These are phyloP conservation scores for Colletotrichum noveboracense DNA, from an alignment of 2,329 filamentous ascomycete genomes.

Conservation along the genomic window DNA sequence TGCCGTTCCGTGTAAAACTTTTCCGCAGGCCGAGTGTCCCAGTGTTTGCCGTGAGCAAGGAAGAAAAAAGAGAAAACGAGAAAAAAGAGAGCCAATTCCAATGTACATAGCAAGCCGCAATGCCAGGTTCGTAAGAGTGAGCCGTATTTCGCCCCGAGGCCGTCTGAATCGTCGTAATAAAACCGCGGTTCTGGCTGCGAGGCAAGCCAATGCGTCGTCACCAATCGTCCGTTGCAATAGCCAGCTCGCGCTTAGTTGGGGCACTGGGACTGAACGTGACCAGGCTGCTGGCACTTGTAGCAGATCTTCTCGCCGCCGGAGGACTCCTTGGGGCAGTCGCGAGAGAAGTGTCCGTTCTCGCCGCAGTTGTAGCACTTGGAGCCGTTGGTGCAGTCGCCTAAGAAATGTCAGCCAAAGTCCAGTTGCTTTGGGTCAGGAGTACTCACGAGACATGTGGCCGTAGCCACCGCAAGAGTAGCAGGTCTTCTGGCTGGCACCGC, in stretches of 20 bases:
- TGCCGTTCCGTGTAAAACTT: constrained; percentile 24
- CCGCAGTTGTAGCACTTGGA: constrained; percentile 99
- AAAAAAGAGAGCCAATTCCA: neutral
- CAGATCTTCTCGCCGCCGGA: constrained; percentile 90
- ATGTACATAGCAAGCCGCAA: constrained; percentile 22
- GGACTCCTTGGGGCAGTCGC: constrained; percentile 94
- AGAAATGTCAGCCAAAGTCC: constrained; percentile 9
- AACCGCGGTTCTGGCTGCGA: neutral
- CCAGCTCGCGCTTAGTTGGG: constrained; percentile 62
- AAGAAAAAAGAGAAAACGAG: constrained; percentile 10
- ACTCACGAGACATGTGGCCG: constrained; percentile 89
- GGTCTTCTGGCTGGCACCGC: constrained; percentile 72
- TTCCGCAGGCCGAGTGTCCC: constrained; percentile 21
- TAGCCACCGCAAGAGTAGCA: constrained; percentile 99
- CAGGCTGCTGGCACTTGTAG: constrained; percentile 89
- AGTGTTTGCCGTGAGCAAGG: constrained; percentile 20
- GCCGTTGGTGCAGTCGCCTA: constrained; percentile 92
- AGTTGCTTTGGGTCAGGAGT: neutral
- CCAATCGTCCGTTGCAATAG: constrained; percentile 9
- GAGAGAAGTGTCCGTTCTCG: constrained; percentile 92
- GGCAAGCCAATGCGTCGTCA: constrained; percentile 19
- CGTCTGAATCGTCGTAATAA: constrained; percentile 2
- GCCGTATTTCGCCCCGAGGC: constrained; percentile 5
- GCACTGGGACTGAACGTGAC: constrained; percentile 94
- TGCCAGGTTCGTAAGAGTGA: constrained; percentile 19